Conservation (phyloP, 2,329 filamentous ascomycete genomes). For the Alternaria infectoria region DNA sequence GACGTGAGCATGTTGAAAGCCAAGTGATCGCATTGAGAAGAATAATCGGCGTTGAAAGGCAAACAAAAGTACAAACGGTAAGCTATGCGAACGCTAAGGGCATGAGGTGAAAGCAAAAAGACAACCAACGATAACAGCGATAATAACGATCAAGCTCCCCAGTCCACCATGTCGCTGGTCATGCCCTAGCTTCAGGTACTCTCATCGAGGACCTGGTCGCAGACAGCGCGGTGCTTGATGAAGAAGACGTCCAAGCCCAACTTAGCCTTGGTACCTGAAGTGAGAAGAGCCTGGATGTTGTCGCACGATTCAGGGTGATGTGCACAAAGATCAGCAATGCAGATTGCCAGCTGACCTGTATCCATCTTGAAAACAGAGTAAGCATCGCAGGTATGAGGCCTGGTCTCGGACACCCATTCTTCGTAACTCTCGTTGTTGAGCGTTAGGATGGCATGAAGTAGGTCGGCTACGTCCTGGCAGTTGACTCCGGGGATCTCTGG, state of each 20-base stretch:
- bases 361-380: not conserved
- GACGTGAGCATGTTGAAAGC: not conserved
- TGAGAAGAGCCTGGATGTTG: not conserved
- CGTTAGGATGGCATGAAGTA: not conserved
- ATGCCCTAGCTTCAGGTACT: not conserved
- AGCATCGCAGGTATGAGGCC: not conserved
- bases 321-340: not conserved
- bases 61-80: not conserved
- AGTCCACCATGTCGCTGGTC: not conserved
- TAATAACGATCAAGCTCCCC: not conserved
- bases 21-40: not conserved
- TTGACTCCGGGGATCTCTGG: not conserved
- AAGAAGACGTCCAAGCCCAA: not conserved
- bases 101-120: not conserved
- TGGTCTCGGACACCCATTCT: not conserved
- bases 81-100: not conserved
- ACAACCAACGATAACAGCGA: not conserved
- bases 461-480: not conserved
- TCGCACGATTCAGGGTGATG: not conserved
- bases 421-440: not conserved
- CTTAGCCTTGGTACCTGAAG: not conserved
- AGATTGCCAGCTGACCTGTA: not conserved
- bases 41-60: not conserved
- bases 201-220: not conserved
- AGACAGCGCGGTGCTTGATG: not conserved